Evolutionary conservation across 495 filamentous ascomycete species (phyloP).

Genomic region (Penicillium silybi): DNA sequence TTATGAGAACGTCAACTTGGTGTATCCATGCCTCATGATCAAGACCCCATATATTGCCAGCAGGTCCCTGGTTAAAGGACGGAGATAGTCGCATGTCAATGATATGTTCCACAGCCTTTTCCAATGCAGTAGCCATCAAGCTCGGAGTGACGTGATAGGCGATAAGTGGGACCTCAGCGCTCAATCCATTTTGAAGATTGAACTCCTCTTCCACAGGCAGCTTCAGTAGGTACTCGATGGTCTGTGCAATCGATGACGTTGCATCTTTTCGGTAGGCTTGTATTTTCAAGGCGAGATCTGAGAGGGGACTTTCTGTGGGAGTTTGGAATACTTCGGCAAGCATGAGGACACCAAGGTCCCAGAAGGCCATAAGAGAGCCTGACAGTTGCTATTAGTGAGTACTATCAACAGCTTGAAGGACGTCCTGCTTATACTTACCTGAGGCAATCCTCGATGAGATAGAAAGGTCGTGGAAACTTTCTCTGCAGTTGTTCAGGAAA

Average conservation of each 20-base stretch:
- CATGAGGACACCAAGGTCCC: slow-evolving; percentile 18
- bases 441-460: slow-evolving; percentile 13
- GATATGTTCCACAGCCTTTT: slow-evolving; percentile 16
- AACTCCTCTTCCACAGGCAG: slow-evolving; percentile 15
- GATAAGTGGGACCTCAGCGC: slow-evolving; percentile 12
- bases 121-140: slow-evolving; percentile 13
- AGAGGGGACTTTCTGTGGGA: neutral
- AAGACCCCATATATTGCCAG: neutral
- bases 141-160: slow-evolving; percentile 24
- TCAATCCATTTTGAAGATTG: slow-evolving; percentile 21
- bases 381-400: neutral
- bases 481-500: slow-evolving; percentile 14
- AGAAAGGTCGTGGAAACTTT: slow-evolving; percentile 8
- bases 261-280: slow-evolving; percentile 1
- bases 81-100: neutral
- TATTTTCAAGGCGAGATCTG: neutral
- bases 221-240: slow-evolving; percentile 2
- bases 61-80: neutral
- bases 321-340: neutral
- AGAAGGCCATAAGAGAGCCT: slow-evolving; percentile 18
- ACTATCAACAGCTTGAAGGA: neutral
- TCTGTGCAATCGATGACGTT: slow-evolving; percentile 3
- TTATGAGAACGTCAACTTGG: slow-evolving; percentile 18
- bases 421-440: slow-evolving; percentile 13
- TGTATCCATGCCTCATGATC: slow-evolving; percentile 1